A percentile compares a stretch with the other conserved stretches of the same genome.
Evolutionary conservation across 2,329 filamentous ascomycete genomes (phyloP).

Genomic region (Botrytis aclada): DNA sequence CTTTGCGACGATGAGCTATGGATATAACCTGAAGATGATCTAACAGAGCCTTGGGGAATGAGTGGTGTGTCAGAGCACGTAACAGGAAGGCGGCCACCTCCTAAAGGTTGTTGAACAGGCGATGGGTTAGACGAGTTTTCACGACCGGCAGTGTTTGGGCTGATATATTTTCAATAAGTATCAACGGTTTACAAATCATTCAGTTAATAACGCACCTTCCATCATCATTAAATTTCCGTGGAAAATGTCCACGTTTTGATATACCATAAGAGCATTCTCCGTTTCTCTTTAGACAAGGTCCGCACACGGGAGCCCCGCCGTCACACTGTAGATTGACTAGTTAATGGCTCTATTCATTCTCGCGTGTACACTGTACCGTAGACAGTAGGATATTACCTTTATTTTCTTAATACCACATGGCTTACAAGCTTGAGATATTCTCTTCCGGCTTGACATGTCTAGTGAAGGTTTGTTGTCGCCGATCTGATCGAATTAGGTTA

Average conservation of each 20-base stretch:
- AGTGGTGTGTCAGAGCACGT: neutral
- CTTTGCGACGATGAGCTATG: slow-evolving; percentile 2
- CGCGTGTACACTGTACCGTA: neutral
- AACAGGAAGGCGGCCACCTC: neutral
- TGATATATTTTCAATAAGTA: neutral
- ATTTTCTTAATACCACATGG: slow-evolving; percentile 34
- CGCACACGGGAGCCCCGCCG: slow-evolving; percentile 31
- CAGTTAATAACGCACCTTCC: slow-evolving; percentile 25
- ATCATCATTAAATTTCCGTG: neutral
- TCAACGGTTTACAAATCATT: neutral
- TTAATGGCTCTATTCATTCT: slow-evolving; percentile 9
- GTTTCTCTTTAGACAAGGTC: slow-evolving; percentile 29
- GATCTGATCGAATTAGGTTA: neutral
- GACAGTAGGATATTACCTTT: slow-evolving; percentile 25
- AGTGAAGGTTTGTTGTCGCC: neutral
- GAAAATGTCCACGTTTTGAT: slow-evolving; percentile 29
- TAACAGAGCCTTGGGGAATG: neutral
- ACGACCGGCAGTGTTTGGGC: slow-evolving; percentile 8
- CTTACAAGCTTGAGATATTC: slow-evolving; percentile 35
- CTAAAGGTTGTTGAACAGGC: neutral
- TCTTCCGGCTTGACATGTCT: slow-evolving; percentile 26
- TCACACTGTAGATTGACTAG: slow-evolving; percentile 31
- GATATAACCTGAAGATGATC: neutral
- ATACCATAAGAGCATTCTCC: slow-evolving; percentile 33
- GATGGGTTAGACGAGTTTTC: neutral